Percentiles rank a stretch among this genome's conserved stretches.
Conservation (phyloP, 2,329 filamentous ascomycete species). For the Dichotomopilus funicola region DNA sequence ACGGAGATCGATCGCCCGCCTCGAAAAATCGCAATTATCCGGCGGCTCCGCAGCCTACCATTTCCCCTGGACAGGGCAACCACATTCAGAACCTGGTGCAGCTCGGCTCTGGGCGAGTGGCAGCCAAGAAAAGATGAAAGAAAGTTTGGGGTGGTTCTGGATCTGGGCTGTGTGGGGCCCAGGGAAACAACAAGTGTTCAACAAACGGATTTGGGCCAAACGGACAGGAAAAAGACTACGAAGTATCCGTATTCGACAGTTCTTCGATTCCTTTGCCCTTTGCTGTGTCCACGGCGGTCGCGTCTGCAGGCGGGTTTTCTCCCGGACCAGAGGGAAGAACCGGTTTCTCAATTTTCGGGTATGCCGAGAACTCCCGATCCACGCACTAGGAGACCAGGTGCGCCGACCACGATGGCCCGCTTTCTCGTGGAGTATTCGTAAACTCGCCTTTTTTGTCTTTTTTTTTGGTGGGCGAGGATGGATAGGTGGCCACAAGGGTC, state of each 20-base stretch:
- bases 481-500: background rate
- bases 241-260: too few relatives aligned
- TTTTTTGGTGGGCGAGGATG: background rate
- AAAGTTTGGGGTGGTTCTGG: conserved; percentile 6
- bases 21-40: conserved; percentile 20
- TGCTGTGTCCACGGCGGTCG: background rate
- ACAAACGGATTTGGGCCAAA: too few relatives aligned
- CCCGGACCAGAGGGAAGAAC: background rate
- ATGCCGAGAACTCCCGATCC: background rate
- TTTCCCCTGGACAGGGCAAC: conserved; percentile 14
- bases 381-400: too few relatives aligned
- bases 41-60: conserved; percentile 20
- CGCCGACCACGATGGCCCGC: too few relatives aligned
- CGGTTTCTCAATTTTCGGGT: background rate
- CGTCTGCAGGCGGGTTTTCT: background rate
- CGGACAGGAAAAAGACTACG: too few relatives aligned
- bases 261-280: too few relatives aligned
- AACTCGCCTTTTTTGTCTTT: background rate
- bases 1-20: conserved; percentile 21
- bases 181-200: background rate
- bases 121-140: conserved; percentile 3
- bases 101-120: conserved; percentile 15
- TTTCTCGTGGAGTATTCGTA: background rate
- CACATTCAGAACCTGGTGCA: conserved; percentile 12
- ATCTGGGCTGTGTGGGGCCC: background rate